These are phyloP conservation scores for Fraxinus angustifolia DNA, from an alignment of 305 asterid species.

Conservation along the genomic window DNA sequence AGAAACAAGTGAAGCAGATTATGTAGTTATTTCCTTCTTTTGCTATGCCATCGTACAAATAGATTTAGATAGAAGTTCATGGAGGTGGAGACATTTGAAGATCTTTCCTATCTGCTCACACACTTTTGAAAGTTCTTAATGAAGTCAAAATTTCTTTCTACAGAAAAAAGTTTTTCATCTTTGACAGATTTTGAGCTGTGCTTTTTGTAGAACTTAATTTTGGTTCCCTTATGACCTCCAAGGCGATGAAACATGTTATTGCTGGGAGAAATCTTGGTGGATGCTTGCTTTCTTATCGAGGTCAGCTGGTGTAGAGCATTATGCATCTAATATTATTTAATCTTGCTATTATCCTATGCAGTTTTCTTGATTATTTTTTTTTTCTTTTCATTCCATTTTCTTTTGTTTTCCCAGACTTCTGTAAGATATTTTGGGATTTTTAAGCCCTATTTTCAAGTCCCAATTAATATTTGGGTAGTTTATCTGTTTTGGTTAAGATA, in stretches of 20 bases:
- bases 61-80: constrained; percentile 21
- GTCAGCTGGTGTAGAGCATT: neutral
- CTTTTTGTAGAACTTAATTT: constrained; percentile 4
- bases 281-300: neutral
- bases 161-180: neutral
- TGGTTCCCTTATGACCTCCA: neutral
- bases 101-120: constrained; percentile 19
- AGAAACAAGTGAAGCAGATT: constrained; percentile 4
- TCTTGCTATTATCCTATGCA: neutral
- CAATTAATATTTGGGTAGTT: neutral
- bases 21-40: constrained; percentile 5
- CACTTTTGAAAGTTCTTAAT: neutral
- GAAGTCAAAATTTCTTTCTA: neutral
- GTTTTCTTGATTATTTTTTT: neutral
- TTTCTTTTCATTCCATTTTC: neutral
- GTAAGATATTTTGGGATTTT: neutral
- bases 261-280: constrained; percentile 18
- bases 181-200: neutral
- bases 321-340: neutral
- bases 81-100: constrained; percentile 24
- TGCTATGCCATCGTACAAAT: constrained; percentile 25
- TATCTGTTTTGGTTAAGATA: neutral
- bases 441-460: neutral
- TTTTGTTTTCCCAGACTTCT: neutral
- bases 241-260: neutral